These are phyloP conservation scores for Sideroxylon spinosum DNA, from an alignment of 179 eudicot genomes.

Conservation along the genomic window DNA sequence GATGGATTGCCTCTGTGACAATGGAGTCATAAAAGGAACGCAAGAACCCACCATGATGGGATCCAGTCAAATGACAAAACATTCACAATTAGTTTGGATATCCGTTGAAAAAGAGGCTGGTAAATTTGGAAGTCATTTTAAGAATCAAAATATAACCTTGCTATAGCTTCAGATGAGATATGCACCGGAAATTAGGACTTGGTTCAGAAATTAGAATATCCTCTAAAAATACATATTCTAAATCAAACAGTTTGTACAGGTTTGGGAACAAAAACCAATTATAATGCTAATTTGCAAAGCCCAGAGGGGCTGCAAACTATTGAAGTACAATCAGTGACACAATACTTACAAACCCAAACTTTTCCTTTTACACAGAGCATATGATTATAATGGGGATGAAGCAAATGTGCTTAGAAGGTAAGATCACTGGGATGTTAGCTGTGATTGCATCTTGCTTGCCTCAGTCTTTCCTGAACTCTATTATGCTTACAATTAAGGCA, in stretches of 20 bases:
- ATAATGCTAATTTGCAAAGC: neutral
- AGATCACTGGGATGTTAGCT: neutral
- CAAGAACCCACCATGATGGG: neutral
- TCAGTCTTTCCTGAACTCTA: neutral
- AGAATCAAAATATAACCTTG: neutral
- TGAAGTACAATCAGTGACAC: no score
- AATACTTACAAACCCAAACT: neutral
- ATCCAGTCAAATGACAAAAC: neutral
- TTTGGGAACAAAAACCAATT: neutral
- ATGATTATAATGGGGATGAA: neutral
- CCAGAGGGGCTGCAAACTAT: neutral
- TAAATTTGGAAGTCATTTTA: neutral
- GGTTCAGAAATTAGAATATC: no score
- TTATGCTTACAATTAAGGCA: neutral
- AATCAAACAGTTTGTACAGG: no score
- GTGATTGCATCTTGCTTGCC: neutral
- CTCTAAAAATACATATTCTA: no score
- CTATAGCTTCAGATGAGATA: no score
- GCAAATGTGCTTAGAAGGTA: neutral
- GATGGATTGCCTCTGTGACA: neutral
- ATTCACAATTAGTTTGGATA: neutral
- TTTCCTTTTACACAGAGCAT: neutral
- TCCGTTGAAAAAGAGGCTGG: neutral
- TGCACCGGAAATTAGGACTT: no score
- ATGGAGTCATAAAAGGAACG: neutral